phyloP scores from a whole-genome alignment of 2,329 filamentous ascomycete species.

The Dactylellina sp. region DNA sequence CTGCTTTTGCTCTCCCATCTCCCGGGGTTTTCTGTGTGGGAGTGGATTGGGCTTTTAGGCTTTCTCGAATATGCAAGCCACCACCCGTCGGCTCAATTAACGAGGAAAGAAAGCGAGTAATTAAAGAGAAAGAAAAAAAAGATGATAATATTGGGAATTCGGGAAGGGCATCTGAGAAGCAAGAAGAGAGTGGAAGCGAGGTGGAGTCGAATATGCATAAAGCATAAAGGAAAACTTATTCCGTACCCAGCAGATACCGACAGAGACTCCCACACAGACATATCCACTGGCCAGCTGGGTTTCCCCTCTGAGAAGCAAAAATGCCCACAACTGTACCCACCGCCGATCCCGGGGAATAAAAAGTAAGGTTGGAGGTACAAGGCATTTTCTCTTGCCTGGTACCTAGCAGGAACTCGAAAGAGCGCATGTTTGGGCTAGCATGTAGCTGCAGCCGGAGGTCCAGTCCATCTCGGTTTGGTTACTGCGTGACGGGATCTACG shows the following conservation, averaged over 20 bases:
- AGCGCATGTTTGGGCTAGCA: too few relatives aligned
- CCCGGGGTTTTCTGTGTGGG: constrained; percentile 3
- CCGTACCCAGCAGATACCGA: not conserved
- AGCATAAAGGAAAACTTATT: not conserved
- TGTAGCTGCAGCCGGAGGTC: constrained; percentile 6
- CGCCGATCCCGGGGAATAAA: constrained; percentile 44
- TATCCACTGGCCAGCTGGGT: too few relatives aligned
- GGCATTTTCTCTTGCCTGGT: too few relatives aligned
- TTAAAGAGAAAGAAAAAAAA: too few relatives aligned
- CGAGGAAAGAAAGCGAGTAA: constrained; percentile 13
- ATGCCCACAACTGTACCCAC: too few relatives aligned
- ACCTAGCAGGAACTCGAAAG: too few relatives aligned
- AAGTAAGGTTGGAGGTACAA: not conserved
- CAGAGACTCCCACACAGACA: too few relatives aligned
- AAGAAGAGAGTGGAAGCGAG: not conserved
- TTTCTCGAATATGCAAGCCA: constrained; percentile 55
- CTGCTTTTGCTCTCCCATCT: constrained; percentile 3
- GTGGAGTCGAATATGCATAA: constrained; percentile 1
- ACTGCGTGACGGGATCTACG: constrained; percentile 4
- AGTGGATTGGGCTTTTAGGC: constrained; percentile 20
- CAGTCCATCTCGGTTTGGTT: constrained; percentile 15
- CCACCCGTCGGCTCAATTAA: constrained; percentile 48
- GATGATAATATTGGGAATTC: too few relatives aligned
- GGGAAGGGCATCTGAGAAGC: constrained; percentile 4
- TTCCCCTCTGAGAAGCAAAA: too few relatives aligned